Base-by-base conservation (phyloP, 1,284 basidiomycete species). In the Ganoderma resinaceum region DNA sequence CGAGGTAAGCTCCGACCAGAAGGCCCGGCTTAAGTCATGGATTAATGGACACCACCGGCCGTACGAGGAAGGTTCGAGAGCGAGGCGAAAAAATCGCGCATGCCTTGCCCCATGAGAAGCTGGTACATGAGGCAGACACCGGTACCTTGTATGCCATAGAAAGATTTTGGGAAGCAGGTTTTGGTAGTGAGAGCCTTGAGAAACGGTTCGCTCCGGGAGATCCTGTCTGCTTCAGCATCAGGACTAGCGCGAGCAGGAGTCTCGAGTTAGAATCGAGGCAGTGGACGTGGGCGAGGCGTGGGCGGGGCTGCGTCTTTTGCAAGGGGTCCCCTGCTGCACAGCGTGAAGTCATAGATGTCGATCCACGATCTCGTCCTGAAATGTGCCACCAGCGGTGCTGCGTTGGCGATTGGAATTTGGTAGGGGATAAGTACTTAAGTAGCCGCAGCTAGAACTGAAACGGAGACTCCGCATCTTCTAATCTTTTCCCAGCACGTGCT, bases 21-120 rank as follows among this genome's bases (percentile, higher is more conserved):
- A 31, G 29, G 52, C 16, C 52, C 29, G 31, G 52, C 52, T 53
- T 23, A 49, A 49, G 46, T 49, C 46, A 49, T 49, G 46, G 46
- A 43, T 26, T 12, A n/a, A 49, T 49, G 46, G 23, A n/a, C 46
- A 26, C 20, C 20, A 20, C 16, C 40, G 16, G 40, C 16, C 40
- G 40, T 18, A n/a, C 23, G 52, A 31, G 52, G 52, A 53, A 55
- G 31, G 29, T 55, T 55, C 31, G 52, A 55, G 52, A 55, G 52
- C 52, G 33, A 31, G 14, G 52, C 52, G 26, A 52, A 29, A 46
- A 23, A 23, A n/a, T 46, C 43, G 43, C n/a, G 46, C 20, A 20
- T 43, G 42, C 46, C 3, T 53, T 16, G 52, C 16, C 29, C 5
- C 12, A 33, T n/a, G 18, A 55, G 52, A 55, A 55, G 52, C 52